Evolutionary conservation across 805 yeast species (phyloP).

Genomic region (Kluyveromyces dobzhanskii): DNA sequence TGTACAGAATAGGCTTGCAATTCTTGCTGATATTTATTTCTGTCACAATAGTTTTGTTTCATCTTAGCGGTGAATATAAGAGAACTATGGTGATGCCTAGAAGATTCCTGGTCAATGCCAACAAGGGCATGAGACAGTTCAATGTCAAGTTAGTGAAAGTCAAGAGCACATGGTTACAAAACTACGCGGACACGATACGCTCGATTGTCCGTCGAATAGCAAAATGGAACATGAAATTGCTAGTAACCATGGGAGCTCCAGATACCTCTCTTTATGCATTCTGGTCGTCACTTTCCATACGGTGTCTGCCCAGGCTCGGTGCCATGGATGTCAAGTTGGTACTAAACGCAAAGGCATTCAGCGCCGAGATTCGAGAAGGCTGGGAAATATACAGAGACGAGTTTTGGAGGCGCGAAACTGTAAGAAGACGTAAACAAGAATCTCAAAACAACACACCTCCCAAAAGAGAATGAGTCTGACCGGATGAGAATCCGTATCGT

Average conservation of each 20-base stretch:
- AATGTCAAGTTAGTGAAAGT: slow-evolving; percentile 71
- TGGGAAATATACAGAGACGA: slow-evolving; percentile 94
- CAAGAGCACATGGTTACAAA: slow-evolving; percentile 32
- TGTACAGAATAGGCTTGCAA: slow-evolving; percentile 34
- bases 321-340: slow-evolving; percentile 73
- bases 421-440: slow-evolving; percentile 40
- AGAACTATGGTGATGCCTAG: slow-evolving; percentile 79
- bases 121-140: slow-evolving; percentile 79
- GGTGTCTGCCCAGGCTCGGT: slow-evolving; percentile 58
- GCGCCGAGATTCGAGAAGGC: slow-evolving; percentile 76
- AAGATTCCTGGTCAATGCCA: slow-evolving; percentile 69
- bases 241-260: slow-evolving; percentile 10
- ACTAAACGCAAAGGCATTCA: slow-evolving; percentile 72
- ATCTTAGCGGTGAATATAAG: slow-evolving; percentile 81
- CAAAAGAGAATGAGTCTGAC: slow-evolving; percentile 1
- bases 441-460: not conserved
- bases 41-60: slow-evolving; percentile 68
- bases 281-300: slow-evolving; percentile 24
- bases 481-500: too few relatives aligned
- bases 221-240: slow-evolving; percentile 10
- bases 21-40: slow-evolving; percentile 52
- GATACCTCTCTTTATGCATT: slow-evolving; percentile 13
- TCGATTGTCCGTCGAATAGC: slow-evolving; percentile 23
- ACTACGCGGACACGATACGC: slow-evolving; percentile 29
- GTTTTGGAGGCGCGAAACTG: slow-evolving; percentile 84